Base-by-base conservation (phyloP, 768 basidiomycete species). In the Mycena olivaceomarginata region DNA sequence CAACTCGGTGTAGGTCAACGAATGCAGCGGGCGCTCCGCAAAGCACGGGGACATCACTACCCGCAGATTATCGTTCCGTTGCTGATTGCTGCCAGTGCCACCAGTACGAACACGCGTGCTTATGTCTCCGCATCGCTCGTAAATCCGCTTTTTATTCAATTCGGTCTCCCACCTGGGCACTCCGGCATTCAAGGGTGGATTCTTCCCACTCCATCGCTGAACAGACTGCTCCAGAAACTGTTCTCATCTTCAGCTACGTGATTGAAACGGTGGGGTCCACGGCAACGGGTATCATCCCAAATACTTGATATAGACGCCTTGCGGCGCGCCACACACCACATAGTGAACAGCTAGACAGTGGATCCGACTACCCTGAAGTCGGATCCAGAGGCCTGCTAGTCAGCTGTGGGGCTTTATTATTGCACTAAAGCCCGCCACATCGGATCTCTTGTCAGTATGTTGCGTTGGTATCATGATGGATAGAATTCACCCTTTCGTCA, bases 391-490 rank as follows among this genome's bases (percentile, higher is more conserved):
- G 31, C 31, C 31, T 31, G 31, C 31, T 31, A 31, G 31, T 31
- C 31, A 31, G 31, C 31, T 31, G 31, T 31, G 31, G 31, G 31
- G 31, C 31, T 31, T 31, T 31, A 31, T 31, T 31, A 8, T 57
- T 70, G 51, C 74, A 43, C 63, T 68, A 37, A 25, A 31, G 31
- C 31, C 31, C n/a, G 31, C 31, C 4, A 31, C 31, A 0, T 31
- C 31, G 31, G 31, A 31, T 31, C 31, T 31, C 31, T 31, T 31
- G 31, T 31, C 31, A 31, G 31, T 31, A 31, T 31, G 45, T 8
- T 60, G 57, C 41, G 31, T 22, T n/a, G 11, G 15, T 13, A 16
- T 10, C 16, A 76, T 76, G 75, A 76, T 76, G 75, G 22, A 75
- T 43, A 71, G 48, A 56, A 1, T 31, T n/a, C 25, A 46, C 20